Percentiles rank a stretch among this genome's conserved stretches.
Conservation (phyloP, 257 asterid genomes). For the Striga asiatica region DNA sequence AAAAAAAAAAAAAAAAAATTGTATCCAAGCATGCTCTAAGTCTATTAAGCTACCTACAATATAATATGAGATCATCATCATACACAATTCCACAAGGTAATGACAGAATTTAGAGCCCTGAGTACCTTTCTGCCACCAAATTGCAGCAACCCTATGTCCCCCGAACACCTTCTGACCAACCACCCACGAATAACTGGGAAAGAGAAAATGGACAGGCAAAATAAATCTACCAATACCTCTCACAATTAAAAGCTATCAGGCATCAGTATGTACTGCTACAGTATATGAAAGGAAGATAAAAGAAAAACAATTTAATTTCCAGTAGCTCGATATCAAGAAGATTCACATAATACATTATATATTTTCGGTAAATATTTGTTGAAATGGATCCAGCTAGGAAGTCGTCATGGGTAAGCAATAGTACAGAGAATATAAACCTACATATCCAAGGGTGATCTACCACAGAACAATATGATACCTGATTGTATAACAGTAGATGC, state of each 20-base stretch:
- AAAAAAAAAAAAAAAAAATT: no score
- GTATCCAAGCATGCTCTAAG: no score
- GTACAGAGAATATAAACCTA: neutral
- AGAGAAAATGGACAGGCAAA: neutral
- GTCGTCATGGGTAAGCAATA: neutral
- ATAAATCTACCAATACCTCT: neutral
- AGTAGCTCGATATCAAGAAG: neutral
- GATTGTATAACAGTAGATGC: constrained; percentile 65
- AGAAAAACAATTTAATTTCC: neutral
- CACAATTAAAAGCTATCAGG: neutral
- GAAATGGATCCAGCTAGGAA: neutral
- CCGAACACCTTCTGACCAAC: constrained; percentile 78
- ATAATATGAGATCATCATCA: neutral
- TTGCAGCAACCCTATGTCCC: constrained; percentile 58
- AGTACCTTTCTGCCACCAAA: constrained; percentile 58
- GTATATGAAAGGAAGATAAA: neutral
- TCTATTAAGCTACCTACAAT: no score
- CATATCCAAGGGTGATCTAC: neutral
- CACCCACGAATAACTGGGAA: constrained; percentile 75
- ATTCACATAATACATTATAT: neutral
- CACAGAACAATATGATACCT: constrained; percentile 29
- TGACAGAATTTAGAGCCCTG: neutral
- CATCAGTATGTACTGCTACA: neutral
- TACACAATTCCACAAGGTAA: neutral
- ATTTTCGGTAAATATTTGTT: no score